phyloP scores from a whole-genome alignment of 495 filamentous ascomycete genomes.

The Echria macrotheca region DNA sequence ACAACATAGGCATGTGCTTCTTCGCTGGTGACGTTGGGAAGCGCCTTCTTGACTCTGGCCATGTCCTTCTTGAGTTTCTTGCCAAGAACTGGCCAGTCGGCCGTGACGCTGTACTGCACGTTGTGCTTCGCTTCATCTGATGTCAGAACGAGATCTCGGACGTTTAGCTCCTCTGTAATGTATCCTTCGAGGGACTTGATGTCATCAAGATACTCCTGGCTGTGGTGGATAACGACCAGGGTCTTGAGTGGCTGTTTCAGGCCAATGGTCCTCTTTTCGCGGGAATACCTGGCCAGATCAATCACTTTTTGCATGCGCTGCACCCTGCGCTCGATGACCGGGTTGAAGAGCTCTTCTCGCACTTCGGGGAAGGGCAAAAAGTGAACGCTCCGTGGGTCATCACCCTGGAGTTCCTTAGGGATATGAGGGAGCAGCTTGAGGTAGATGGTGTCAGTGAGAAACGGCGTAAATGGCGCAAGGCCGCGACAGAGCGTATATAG shows the following conservation, averaged over 20 bases:
- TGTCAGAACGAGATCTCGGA: conserved; percentile 77
- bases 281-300: conserved; percentile 76
- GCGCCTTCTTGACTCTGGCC: conserved; percentile 80
- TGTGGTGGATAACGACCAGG: conserved; percentile 84
- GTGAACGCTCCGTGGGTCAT: conserved; percentile 81
- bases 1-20: conserved; percentile 70
- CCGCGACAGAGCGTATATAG: conserved; percentile 82
- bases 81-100: conserved; percentile 89
- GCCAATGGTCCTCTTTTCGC: conserved; percentile 78
- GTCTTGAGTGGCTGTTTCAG: conserved; percentile 88
- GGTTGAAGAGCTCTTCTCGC: conserved; percentile 79
- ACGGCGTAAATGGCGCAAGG: conserved; percentile 91
- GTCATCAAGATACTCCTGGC: conserved; percentile 78
- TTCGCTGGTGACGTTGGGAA: conserved; percentile 71
- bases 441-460: conserved; percentile 94
- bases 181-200: conserved; percentile 77
- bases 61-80: conserved; percentile 96
- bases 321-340: conserved; percentile 78
- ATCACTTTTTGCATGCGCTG: conserved; percentile 93
- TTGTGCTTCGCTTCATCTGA: conserved; percentile 85
- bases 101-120: conserved; percentile 80
- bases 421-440: conserved; percentile 64
- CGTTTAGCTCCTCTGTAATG: conserved; percentile 86
- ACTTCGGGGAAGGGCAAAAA: conserved; percentile 89
- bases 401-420: conserved; percentile 53